Conservation (phyloP, 1,284 basidiomycete species). For the Hortiboletus rubellus region DNA sequence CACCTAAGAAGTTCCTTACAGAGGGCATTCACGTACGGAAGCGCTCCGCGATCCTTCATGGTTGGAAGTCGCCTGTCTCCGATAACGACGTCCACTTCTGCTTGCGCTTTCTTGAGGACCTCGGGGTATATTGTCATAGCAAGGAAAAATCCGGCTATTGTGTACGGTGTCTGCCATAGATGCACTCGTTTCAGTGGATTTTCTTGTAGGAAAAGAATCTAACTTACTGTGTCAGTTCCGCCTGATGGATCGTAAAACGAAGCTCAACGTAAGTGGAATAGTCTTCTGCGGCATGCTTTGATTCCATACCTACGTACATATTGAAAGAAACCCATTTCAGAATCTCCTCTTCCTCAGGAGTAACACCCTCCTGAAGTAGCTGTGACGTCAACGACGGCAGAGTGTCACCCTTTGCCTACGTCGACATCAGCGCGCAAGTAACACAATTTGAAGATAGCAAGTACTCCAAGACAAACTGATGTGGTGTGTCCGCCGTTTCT, state of each 20-base stretch:
- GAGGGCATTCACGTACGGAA: conserved; percentile 22
- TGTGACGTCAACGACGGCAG: conserved; percentile 38
- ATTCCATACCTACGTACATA: conserved; percentile 20
- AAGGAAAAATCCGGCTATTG: conserved; percentile 30
- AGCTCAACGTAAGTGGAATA: not conserved
- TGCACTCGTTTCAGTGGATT: not conserved
- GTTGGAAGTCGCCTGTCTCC: conserved; percentile 16
- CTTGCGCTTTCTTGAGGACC: conserved; percentile 13
- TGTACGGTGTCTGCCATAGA: conserved; percentile 36
- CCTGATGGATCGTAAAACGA: conserved; percentile 11
- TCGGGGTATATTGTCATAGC: conserved; percentile 18
- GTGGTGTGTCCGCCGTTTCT: conserved; percentile 38
- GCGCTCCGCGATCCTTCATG: conserved; percentile 9
- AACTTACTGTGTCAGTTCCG: conserved; percentile 20
- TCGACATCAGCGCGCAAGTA: not conserved
- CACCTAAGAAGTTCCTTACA: conserved; percentile 13
- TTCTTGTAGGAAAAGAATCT: conserved; percentile 12
- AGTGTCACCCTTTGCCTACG: conserved; percentile 42
- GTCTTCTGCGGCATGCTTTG: not conserved
- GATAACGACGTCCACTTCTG: conserved; percentile 19
- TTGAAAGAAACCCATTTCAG: conserved; percentile 17
- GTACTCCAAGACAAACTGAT: conserved; percentile 39
- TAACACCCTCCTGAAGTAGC: conserved; percentile 2
- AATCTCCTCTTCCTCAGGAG: conserved; percentile 13
- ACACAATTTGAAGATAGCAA: conserved; percentile 17